Percentiles rank a stretch among this genome's conserved stretches.
These are phyloP conservation scores for Globisporangium solare DNA, from an alignment of 352 stramenopile species.

Conservation along the genomic window DNA sequence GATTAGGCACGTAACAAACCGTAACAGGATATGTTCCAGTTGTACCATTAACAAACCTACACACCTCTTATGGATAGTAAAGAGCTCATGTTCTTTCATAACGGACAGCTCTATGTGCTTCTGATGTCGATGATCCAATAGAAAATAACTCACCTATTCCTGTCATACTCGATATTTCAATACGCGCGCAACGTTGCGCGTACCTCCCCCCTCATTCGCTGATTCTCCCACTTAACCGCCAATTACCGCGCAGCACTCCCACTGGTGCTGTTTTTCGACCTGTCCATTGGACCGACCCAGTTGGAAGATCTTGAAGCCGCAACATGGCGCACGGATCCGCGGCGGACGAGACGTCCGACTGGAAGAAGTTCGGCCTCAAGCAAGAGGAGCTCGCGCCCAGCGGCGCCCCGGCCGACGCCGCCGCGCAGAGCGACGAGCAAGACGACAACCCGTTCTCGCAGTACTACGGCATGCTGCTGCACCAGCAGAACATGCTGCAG, in stretches of 20 bases:
- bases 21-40: no score
- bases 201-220: not conserved
- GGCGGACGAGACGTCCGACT: conserved; percentile 24
- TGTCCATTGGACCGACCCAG: no score
- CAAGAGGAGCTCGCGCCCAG: conserved; percentile 17
- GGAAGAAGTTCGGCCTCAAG: conserved; percentile 25
- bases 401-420: no score
- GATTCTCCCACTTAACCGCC: not conserved
- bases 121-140: no score
- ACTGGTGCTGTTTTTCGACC: conserved; percentile 3
- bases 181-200: no score
- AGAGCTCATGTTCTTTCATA: no score
- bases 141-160: no score
- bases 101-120: no score
- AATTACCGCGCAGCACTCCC: conserved; percentile 1
- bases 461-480: conserved; percentile 94
- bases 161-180: no score
- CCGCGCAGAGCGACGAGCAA: conserved; percentile 14
- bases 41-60: no score
- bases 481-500: conserved; percentile 99
- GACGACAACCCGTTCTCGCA: conserved; percentile 91
- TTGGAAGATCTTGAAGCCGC: not conserved
- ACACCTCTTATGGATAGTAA: no score
- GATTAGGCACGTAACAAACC: no score
- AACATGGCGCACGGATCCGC: conserved; percentile 3